Evolutionary conservation across 768 basidiomycete species (phyloP).

Genomic region (Suillus americanus): DNA sequence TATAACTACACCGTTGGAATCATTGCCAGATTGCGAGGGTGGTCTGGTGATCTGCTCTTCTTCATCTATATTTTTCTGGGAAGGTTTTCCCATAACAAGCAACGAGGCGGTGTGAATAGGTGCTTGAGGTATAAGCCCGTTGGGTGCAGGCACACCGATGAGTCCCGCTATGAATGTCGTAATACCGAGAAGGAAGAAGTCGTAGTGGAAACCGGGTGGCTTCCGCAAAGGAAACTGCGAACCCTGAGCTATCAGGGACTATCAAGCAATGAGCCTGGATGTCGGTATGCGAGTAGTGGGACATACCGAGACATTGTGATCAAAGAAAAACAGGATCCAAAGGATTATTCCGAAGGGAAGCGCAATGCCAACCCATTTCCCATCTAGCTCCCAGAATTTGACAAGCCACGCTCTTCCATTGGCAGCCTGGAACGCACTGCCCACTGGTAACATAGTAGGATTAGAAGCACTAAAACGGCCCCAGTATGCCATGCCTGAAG

Average conservation of each 20-base stretch:
- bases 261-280: neutral
- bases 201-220: slow-evolving; percentile 83
- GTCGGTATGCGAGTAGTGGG: neutral
- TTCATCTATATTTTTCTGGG: slow-evolving; percentile 38
- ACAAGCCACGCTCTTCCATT: slow-evolving; percentile 81
- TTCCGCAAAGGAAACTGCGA: slow-evolving; percentile 88
- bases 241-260: slow-evolving; percentile 93
- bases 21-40: slow-evolving; percentile 10
- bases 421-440: slow-evolving; percentile 68
- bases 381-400: slow-evolving; percentile 83
- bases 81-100: slow-evolving; percentile 56
- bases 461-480: slow-evolving; percentile 65
- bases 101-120: slow-evolving; percentile 91
- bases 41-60: slow-evolving; percentile 28
- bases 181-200: slow-evolving; percentile 89
- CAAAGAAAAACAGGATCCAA: slow-evolving; percentile 93
- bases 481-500: slow-evolving; percentile 85
- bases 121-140: slow-evolving; percentile 83
- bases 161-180: slow-evolving; percentile 88
- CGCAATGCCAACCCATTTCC: slow-evolving; percentile 87
- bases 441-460: slow-evolving; percentile 67
- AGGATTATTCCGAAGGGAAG: slow-evolving; percentile 87
- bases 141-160: slow-evolving; percentile 85
- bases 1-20: slow-evolving; percentile 8
- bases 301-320: slow-evolving; percentile 88